Evolutionary conservation across 164 flowering plant species (phyloP).

Genomic region (Paratinospora sagittata): DNA sequence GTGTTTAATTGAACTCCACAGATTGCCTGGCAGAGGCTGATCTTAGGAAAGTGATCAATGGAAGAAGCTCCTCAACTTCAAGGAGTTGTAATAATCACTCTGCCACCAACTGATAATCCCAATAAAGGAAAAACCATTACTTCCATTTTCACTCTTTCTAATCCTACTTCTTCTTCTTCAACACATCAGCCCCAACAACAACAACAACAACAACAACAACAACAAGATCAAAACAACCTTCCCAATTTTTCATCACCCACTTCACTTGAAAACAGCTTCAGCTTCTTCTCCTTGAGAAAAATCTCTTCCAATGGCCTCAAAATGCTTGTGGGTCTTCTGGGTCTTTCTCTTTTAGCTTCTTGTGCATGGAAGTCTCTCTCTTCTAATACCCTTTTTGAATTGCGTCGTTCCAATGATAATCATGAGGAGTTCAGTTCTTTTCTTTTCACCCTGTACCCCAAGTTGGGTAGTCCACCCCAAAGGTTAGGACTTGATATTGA

Average conservation of each 20-base stretch:
- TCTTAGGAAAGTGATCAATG: constrained; percentile 10
- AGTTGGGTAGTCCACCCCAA: constrained; percentile 17
- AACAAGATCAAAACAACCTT: no score
- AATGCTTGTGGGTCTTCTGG: constrained; percentile 29
- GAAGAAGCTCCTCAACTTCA: constrained; percentile 27
- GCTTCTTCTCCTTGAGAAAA: constrained; percentile 16
- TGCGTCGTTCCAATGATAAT: constrained; percentile 23
- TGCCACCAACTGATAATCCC: constrained; percentile 69
- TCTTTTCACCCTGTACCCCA: constrained; percentile 49
- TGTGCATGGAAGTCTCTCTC: constrained; percentile 17
- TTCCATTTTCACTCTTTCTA: constrained; percentile 40
- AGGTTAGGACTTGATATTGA: constrained; percentile 22
- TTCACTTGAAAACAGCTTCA: constrained; percentile 13
- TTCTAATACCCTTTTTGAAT: constrained; percentile 22
- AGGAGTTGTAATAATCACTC: constrained; percentile 60
- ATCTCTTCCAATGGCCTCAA: constrained; percentile 19
- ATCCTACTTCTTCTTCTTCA: no score
- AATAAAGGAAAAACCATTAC: constrained; percentile 76
- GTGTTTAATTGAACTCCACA: not conserved
- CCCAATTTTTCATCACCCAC: no score
- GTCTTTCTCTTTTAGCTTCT: constrained; percentile 34
- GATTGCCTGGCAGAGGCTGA: not conserved
- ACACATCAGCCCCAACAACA: constrained; percentile 10
- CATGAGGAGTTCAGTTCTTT: constrained; percentile 29
- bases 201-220: not conserved